phyloP scores from a whole-genome alignment of 176 grass and related monocot genomes.

The Oryza punctata region DNA sequence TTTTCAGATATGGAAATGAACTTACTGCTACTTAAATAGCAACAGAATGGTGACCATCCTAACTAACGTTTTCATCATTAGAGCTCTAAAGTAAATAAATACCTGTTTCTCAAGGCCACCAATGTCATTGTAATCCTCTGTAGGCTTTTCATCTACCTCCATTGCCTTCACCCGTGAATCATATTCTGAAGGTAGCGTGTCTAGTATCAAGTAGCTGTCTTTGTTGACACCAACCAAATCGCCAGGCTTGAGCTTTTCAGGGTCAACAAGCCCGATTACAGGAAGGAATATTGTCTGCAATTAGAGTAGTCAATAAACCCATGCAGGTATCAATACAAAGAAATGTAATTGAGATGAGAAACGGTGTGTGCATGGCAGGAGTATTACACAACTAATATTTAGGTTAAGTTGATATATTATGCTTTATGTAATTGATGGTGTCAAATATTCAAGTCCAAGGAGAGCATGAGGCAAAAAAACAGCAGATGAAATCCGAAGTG shows the following conservation, averaged over 20 bases:
- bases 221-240: constrained; percentile 93
- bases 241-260: constrained; percentile 84
- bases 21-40: background rate
- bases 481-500: background rate
- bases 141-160: constrained; percentile 96
- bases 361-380: background rate
- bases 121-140: constrained; percentile 92
- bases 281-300: constrained; percentile 91
- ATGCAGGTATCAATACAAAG: background rate
- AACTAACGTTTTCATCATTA: background rate
- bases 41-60: background rate
- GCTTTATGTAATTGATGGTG: background rate
- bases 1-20: background rate
- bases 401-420: background rate
- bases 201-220: constrained; percentile 86
- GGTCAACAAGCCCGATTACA: constrained; percentile 80
- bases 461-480: background rate
- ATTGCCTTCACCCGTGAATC: constrained; percentile 89
- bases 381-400: background rate
- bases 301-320: background rate
- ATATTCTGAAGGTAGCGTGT: constrained; percentile 84
- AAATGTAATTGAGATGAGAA: background rate
- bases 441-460: background rate
- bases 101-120: constrained; percentile 95
- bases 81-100: constrained; percentile 18